These are phyloP conservation scores for Saksenaea vasiformis DNA, from an alignment of 371 early-diverging fungal species.

Conservation along the genomic window DNA sequence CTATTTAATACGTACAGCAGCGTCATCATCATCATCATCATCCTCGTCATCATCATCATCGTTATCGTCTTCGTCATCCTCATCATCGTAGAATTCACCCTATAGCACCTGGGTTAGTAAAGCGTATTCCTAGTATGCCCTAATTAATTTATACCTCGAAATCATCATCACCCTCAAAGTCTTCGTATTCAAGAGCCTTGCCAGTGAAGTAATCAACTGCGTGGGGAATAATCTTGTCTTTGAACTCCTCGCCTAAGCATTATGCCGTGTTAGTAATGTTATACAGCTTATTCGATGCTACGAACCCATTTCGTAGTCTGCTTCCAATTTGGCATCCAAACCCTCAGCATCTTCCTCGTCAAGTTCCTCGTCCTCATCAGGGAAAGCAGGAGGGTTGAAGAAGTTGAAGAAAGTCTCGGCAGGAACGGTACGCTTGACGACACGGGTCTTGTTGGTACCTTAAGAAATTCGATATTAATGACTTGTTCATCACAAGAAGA, in stretches of 20 bases:
- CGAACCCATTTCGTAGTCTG: slow-evolving; percentile 89
- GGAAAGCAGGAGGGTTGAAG: slow-evolving; percentile 83
- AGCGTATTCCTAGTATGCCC: slow-evolving; percentile 29
- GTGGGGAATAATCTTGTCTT: slow-evolving; percentile 92
- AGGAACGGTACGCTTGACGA: slow-evolving; percentile 94
- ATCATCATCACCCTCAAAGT: slow-evolving; percentile 68
- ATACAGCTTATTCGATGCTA: neutral
- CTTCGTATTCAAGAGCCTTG: slow-evolving; percentile 85
- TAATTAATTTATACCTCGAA: slow-evolving; percentile 53
- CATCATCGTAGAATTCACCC: slow-evolving; percentile 68
- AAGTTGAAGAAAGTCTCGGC: slow-evolving; percentile 94
- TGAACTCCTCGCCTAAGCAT: slow-evolving; percentile 76
- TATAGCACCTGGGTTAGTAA: slow-evolving; percentile 29
- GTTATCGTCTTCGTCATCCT: slow-evolving; percentile 63
- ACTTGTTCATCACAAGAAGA: slow-evolving; percentile 3
- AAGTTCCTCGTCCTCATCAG: slow-evolving; percentile 72
- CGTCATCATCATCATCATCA: slow-evolving; percentile 53
- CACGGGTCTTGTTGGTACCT: slow-evolving; percentile 94
- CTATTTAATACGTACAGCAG: slow-evolving; percentile 49
- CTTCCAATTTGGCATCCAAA: slow-evolving; percentile 81
- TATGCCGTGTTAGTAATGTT: neutral
- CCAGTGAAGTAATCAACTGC: slow-evolving; percentile 99
- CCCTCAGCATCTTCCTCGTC: slow-evolving; percentile 78
- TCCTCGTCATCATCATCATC: slow-evolving; percentile 57
- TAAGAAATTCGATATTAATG: neutral